Evolutionary conservation across 768 basidiomycete genomes (phyloP), one percentile per base, ranked within the genome.

Genomic region (Omphalotus guepiniiformis): DNA sequence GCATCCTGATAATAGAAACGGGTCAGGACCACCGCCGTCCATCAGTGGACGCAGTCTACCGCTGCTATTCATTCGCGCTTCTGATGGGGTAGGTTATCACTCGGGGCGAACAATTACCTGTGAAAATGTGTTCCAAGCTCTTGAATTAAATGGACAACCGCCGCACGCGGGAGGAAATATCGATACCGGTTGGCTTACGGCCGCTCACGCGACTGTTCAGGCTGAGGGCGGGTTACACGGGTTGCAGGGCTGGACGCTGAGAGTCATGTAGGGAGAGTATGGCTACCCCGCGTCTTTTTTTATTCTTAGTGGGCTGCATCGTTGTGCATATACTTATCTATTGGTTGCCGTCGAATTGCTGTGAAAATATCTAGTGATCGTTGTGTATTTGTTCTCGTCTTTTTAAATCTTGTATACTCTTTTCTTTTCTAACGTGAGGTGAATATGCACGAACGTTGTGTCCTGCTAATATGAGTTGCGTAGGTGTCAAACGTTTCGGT

Each of bases 31-130:
- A 15, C 68, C 74, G 36, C 58, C 79, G 25, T 68, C 79, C n/a
- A 78, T 88, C 39, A 61, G 79, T 2, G 83, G 85, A 6, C 79
- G 84, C 43, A 87, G 75, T 53, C 70, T 93, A 4, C 90, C 90
- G 0, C 59, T 93, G 54, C 62, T 93, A 30, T 92, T 93, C 60
- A 90, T 93, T 48, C 81, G 90, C 26, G 72, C 84, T 13, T 78
- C 71, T 34, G 90, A 93, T 56, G 88, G 91, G n/a, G 82, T 92
- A 25, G 90, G 90, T 3, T 93, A 91, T 62, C 88, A 91, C 61
- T 91, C 91, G 18, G 89, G 89, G 29, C 79, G 88, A 52, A 87
- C 85, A 35, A 81, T 93, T 49, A 77, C 87, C 15, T 88, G 86
- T 60, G 89, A 92, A 61, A 87, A 87, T 58, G 77, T 87, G 15